Conservation (phyloP, 176 grass and related monocot species). For the Musa beccarii region DNA sequence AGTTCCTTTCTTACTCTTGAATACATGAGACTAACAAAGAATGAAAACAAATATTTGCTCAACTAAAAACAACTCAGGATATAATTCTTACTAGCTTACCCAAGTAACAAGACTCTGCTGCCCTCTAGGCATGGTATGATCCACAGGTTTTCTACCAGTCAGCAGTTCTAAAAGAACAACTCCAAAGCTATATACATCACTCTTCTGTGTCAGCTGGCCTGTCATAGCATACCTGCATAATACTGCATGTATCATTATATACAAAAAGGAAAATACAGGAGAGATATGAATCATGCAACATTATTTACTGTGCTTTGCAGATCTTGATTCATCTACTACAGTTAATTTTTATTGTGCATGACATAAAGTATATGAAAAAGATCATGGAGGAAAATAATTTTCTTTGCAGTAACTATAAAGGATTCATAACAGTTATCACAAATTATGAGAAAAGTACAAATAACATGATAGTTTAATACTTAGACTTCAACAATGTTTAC, state of each 20-base stretch:
- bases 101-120: conserved; percentile 18
- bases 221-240: conserved; percentile 12
- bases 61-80: background rate
- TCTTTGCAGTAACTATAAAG: too few relatives aligned
- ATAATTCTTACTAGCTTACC: background rate
- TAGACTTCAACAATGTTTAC: too few relatives aligned
- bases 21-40: background rate
- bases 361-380: too few relatives aligned
- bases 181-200: conserved; percentile 14
- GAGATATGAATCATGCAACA: background rate
- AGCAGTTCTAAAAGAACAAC: conserved; percentile 15
- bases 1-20: background rate
- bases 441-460: too few relatives aligned
- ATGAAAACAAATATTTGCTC: background rate
- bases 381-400: too few relatives aligned
- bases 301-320: too few relatives aligned
- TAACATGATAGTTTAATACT: too few relatives aligned
- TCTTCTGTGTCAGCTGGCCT: conserved; percentile 14
- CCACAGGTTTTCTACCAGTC: conserved; percentile 16
- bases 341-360: too few relatives aligned
- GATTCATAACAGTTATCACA: too few relatives aligned
- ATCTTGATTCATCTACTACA: too few relatives aligned
- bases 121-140: conserved; percentile 14
- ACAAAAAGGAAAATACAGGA: too few relatives aligned
- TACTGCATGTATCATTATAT: background rate